A percentile compares a stretch with the other conserved stretches of the same genome.
These are phyloP conservation scores for Lepiota venenata DNA, from an alignment of 768 basidiomycete species.

Conservation along the genomic window DNA sequence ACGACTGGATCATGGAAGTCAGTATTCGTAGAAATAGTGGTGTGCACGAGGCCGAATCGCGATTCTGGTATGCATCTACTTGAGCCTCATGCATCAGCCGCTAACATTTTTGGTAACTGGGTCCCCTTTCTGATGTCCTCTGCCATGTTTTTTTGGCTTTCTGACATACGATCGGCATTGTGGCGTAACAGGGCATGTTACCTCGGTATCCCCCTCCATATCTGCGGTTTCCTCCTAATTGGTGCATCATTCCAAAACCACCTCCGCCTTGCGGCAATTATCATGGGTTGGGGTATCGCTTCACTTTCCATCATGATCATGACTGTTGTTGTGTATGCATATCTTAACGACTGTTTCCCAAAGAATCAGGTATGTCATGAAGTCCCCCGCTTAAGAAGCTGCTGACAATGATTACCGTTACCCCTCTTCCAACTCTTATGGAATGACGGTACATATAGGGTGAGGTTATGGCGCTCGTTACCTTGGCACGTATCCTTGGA, in stretches of 20 bases:
- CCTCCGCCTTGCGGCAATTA: constrained; percentile 40
- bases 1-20: constrained; percentile 29
- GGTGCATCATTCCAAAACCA: constrained; percentile 49
- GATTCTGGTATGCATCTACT: constrained; percentile 39
- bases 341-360: constrained; percentile 22
- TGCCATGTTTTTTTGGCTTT: not conserved
- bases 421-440: not conserved
- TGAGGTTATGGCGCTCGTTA: constrained; percentile 54
- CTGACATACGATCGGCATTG: not conserved
- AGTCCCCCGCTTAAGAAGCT: not conserved
- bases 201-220: constrained; percentile 47
- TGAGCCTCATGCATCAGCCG: not conserved
- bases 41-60: constrained; percentile 39
- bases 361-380: constrained; percentile 24
- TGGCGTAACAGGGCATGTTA: constrained; percentile 41
- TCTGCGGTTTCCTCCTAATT: constrained; percentile 49
- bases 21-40: constrained; percentile 30
- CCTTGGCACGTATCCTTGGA: constrained; percentile 46
- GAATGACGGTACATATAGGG: constrained; percentile 27
- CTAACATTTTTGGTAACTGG: too few species aligned
- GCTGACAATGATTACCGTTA: not conserved
- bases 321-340: constrained; percentile 49
- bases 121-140: too few species aligned
- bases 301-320: constrained; percentile 47
- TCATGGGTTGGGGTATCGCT: constrained; percentile 61